Base-by-base conservation (phyloP, 2,329 filamentous ascomycete species). In the Aureobasidium mangrovei region DNA sequence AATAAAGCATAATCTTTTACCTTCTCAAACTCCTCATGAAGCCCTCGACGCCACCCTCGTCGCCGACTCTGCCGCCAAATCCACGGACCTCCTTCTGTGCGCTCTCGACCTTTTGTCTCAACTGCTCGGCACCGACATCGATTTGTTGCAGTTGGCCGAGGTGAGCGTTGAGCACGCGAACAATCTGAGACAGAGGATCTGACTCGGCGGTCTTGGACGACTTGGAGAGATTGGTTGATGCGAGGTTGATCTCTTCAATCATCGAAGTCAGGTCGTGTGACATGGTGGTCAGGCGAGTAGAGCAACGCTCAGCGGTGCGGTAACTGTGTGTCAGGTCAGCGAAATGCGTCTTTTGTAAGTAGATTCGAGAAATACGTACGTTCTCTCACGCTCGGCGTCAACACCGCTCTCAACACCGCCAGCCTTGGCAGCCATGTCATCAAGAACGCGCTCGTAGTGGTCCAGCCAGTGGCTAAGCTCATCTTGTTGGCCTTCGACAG, bases 201-300 rank as follows among this genome's bases (percentile, higher is more conserved):
- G 33, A 31, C 9, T 54, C 43, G n/a, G 61, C 57, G 3, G 61
- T 58, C 71, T 94, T 94, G 71, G 80, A 85, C 56, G 86, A 89
- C 78, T 94, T 95, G 77, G 83, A 91, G 60, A 98, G 74, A 27
- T 84, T 89, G 53, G 87, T 81, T n/a, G 88, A 93, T 58, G 94
- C 91, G 62, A 85, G 83, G 68, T 98, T 98, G 67, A 98, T 95
- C 71, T 97, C 93, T 67, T 95, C 91, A 63, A 98, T 95, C 90
- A 98, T 97, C 72, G 89, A 91, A 45, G 83, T 84, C 59, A 98
- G 77, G 67, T 95, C 90, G 67, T 89, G 88, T 65, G 89, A 90
- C 82, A 97, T 94, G 63, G 95, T 90, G 56, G 95, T 91, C 60
- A 98, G 77, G 60, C 88, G 83, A 66, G 95, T 88, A 8, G 89